Percentiles rank a stretch among this genome's conserved stretches.
These are phyloP conservation scores for Coniophora puteana DNA, from an alignment of 1,284 basidiomycete species.

Conservation along the genomic window DNA sequence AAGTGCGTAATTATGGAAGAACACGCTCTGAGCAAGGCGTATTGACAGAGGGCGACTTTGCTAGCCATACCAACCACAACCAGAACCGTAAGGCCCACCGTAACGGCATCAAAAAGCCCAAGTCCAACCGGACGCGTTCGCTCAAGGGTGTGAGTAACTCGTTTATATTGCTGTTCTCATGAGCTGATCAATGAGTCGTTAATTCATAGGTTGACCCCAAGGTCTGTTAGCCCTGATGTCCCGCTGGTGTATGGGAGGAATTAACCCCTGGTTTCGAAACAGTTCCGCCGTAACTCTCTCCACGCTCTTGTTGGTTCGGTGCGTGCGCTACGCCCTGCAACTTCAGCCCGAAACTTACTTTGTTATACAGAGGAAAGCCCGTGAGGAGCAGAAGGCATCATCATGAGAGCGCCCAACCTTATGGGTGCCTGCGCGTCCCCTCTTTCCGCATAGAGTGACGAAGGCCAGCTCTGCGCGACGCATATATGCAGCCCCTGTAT, in stretches of 20 bases:
- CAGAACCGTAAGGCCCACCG: conserved; percentile 94
- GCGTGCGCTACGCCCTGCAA: conserved; percentile 29
- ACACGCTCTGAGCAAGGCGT: conserved; percentile 1
- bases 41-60: conserved; percentile 10
- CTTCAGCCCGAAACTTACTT: conserved; percentile 3
- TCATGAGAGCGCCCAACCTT: too few relatives aligned
- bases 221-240: conserved; percentile 38
- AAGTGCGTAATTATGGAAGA: conserved; percentile 56
- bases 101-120: conserved; percentile 91
- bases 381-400: conserved; percentile 51
- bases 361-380: conserved; percentile 56
- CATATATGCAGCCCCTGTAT: too few relatives aligned
- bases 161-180: conserved; percentile 7
- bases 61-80: conserved; percentile 89
- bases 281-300: conserved; percentile 87
- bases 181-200: conserved; percentile 8
- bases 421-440: too few relatives aligned
- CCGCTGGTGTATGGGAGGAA: conserved; percentile 5
- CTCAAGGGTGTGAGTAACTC: conserved; percentile 81
- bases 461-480: too few relatives aligned
- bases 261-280: conserved; percentile 13
- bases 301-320: conserved; percentile 80
- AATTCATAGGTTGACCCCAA: conserved; percentile 75
- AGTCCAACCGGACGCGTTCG: conserved; percentile 75
- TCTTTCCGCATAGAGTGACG: too few relatives aligned